Base-by-base conservation (phyloP, 129 eudicot genomes). In the Solidago caesia region DNA sequence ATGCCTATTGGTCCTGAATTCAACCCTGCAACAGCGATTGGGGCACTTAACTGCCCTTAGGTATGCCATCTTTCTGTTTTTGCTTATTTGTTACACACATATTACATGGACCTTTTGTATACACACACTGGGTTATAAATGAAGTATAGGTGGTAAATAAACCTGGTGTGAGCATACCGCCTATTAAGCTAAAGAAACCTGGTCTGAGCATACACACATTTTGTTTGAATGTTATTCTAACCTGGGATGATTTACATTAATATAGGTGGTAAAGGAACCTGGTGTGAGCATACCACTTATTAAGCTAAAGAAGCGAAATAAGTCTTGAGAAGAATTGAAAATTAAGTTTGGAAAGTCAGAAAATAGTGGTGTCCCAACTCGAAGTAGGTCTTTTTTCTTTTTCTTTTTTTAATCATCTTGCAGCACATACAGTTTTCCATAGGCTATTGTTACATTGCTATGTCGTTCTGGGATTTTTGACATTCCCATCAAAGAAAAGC, bases 1-100 rank as follows among this genome's bases (percentile, higher is more conserved):
- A 88, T 89, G 94, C 99, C 97, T 51, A 84, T 95, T 53, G 99
- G 97, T 26, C 99, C 99, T 5, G 99, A 95, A 58, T 95, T 84
- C 52, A 91, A 95, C 83, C 99, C 99, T 43, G 87, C 84, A 45
- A 85, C 89, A n/a, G 69, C 92, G 11, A 27, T 84, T 14, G 86
- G 87, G 58, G 85, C 86, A 62, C 94, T 95, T 43, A 91, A 62
- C 79, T 87, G 96, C 14, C 96, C 99, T 60, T 92, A 87, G 49
- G 99, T 95, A 76, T 44, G 81, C 72, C 65, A 43, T 55, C 12
- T 47, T 70, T 65, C 61, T 41, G 43, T 39, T 45, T 61, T 67
- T 33, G 15, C 1, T 26, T 39, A 13, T 26, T 29, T 29, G 39
- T 1, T 29, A 2, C 39, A n/a, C n/a, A n/a, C n/a, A n/a, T n/a